Base-by-base conservation (phyloP, 2,329 filamentous ascomycete species). In the Diaporthe capsici region DNA sequence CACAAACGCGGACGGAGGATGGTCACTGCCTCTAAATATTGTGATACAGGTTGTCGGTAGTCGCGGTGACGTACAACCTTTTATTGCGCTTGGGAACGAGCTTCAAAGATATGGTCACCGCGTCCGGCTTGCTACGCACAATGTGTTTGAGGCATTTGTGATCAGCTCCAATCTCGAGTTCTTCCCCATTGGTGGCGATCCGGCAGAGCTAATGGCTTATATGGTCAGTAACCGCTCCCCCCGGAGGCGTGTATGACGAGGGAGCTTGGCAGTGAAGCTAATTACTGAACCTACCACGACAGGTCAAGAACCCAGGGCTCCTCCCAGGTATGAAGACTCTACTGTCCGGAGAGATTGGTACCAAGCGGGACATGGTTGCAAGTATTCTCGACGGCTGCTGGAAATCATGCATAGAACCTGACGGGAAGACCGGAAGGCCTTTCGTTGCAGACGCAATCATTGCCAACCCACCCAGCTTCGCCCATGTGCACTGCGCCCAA, bases 361-460 rank as follows among this genome's bases (percentile, higher is more conserved):
- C 42, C 1, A 72, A 60, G 37, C 34, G 70, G 7, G 55, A 61
- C 15, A 60, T 42, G 53, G 47, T 61, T 57, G 49, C 51, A 7
- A 82, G 84, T n/a, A 85, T 85, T 25, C 82, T 85, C 60, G 76
- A 83, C 22, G 84, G 84, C 55, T 81, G 79, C 6, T 85, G 84
- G 84, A 76, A 81, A 57, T 82, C 81, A 55, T 85, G 84, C 67
- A 84, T 85, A 25, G 83, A 85, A 61, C 81, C 84, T 0, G 83
- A 82, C 0, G 78, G 77, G 1, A 58, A 78, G 6, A 73, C 78
- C 0, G 77, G 81, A 25, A 80, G 83, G 28, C 86, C 87, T 1
- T 90, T 90, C 77, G 83, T 90, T n/a, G 88, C 88, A 4, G 86
- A 90, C 70, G 84, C 85, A 4, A 90, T 90, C 58, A 89, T 90